Base-by-base conservation (phyloP, 2,329 filamentous ascomycete genomes). In the Gliomastix tumulicola region DNA sequence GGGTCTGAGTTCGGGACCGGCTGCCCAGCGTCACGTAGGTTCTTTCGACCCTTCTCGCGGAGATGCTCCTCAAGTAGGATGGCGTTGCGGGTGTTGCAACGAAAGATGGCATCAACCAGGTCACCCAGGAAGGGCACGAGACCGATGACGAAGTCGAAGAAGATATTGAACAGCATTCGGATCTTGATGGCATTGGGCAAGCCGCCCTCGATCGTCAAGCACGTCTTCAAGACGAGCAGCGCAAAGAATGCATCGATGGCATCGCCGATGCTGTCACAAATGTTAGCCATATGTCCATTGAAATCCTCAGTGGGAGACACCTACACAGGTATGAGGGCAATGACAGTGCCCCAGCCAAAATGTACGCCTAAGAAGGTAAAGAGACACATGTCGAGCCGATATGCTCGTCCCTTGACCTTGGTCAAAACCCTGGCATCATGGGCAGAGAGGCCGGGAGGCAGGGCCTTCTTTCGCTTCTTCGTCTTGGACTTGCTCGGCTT, bases 281-380 rank as follows among this genome's bases (percentile, higher is more conserved):
- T 31, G 45, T 56, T 41, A 57, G 45, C 23, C 36, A 12, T 21
- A 21, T 21, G 28, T 38, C 30, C 22, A 36, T 31, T 17, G 27
- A 13, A 13, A 20, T 21, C n/a, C 8, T 15, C 10, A 28, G n/a
- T 39, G 12, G 15, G n/a, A 6, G 8, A 32, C 11, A 74, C 84
- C 71, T 72, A 88, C 76, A 76, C 76, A 48, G 92, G 92, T 37
- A 97, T 60, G 7, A 97, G 55, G 12, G 82, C 92, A 49, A 97
- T 86, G 40, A 95, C 75, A 49, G 82, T 84, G 35, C 85, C 79
- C 88, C 88, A 96, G 37, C 92, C 92, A 54, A 97, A 89, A 40
- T 82, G 77, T 41, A 94, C 73, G 30, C 88, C 88, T 45, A 84
- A 76, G 53, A 87, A 76, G 52, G 76, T 88, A 66, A 90, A 94